A percentile compares a stretch with the other conserved stretches of the same genome.
Evolutionary conservation across 2,329 filamentous ascomycete genomes (phyloP).

Genomic region (Moelleriella libera): DNA sequence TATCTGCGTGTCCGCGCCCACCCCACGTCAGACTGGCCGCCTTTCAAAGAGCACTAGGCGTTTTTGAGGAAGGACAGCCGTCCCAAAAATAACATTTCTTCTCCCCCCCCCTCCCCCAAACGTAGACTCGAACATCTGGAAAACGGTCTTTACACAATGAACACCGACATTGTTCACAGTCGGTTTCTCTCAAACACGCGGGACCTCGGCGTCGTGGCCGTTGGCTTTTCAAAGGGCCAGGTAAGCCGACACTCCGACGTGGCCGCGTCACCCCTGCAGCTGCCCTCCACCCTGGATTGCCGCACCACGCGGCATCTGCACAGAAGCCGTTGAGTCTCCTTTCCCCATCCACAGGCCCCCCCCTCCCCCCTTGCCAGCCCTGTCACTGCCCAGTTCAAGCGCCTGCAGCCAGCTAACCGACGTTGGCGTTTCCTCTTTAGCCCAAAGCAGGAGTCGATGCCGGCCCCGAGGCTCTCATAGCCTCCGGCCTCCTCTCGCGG

Average conservation of each 20-base stretch:
- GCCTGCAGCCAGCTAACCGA: not conserved
- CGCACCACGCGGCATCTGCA: not conserved
- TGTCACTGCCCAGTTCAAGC: too few relatives aligned
- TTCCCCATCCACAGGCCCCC: not conserved
- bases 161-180: constrained; percentile 38
- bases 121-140: too few relatives aligned
- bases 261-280: too few relatives aligned
- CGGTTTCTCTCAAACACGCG: constrained; percentile 70
- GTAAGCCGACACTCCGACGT: constrained; percentile 42
- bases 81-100: too few relatives aligned
- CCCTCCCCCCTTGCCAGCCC: not conserved
- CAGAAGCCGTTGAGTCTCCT: too few relatives aligned
- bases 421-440: constrained; percentile 28
- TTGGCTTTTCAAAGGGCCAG: constrained; percentile 94
- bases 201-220: constrained; percentile 82
- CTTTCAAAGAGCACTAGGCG: too few relatives aligned
- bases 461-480: constrained; percentile 76
- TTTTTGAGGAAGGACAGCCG: too few relatives aligned
- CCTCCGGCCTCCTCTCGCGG: constrained; percentile 73
- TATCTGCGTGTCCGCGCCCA: not conserved
- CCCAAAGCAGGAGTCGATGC: constrained; percentile 86
- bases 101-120: too few relatives aligned
- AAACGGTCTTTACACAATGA: constrained; percentile 27
- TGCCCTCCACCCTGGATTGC: not conserved
- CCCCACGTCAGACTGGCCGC: not conserved